Percentiles rank a stretch among this genome's conserved stretches.
Conservation (phyloP, 148 eudicot genomes). For the Spergularia bocconei region DNA sequence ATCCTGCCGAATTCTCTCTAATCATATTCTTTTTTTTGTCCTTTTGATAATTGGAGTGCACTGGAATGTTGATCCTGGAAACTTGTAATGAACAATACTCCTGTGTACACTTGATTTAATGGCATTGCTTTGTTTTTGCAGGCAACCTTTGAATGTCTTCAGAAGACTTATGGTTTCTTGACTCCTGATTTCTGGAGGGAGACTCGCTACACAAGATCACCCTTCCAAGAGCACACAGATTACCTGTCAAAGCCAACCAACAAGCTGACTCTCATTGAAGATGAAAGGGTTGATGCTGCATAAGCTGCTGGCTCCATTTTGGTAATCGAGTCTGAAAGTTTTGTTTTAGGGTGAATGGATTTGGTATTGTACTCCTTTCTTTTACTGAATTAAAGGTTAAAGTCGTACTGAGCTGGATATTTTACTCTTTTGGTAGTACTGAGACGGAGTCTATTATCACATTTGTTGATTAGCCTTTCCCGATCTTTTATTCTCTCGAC, state of each 20-base stretch:
- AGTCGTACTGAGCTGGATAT: no score
- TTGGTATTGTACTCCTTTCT: background rate
- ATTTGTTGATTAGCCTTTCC: no score
- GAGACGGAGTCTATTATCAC: no score
- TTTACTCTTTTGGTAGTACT: no score
- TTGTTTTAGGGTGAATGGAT: background rate
- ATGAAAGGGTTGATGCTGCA: conserved; percentile 12
- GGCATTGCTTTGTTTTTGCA: background rate
- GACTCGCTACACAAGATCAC: conserved; percentile 14
- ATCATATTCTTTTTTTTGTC: no score
- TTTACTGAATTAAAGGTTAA: no score
- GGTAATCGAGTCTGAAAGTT: background rate
- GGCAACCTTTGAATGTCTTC: conserved; percentile 15
- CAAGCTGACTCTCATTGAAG: conserved; percentile 1
- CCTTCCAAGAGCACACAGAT: conserved; percentile 11
- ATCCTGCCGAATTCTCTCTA: no score
- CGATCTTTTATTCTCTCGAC: no score
- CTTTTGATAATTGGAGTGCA: no score
- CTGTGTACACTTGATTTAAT: no score
- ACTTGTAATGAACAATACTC: no score
- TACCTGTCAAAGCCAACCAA: conserved; percentile 11
- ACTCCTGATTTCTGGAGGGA: conserved; percentile 19
- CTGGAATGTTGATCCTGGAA: no score
- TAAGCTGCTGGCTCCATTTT: background rate
- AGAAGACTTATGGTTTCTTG: conserved; percentile 16